Conservation (phyloP, 148 eudicot genomes). For the Amaranthus cruentus region DNA sequence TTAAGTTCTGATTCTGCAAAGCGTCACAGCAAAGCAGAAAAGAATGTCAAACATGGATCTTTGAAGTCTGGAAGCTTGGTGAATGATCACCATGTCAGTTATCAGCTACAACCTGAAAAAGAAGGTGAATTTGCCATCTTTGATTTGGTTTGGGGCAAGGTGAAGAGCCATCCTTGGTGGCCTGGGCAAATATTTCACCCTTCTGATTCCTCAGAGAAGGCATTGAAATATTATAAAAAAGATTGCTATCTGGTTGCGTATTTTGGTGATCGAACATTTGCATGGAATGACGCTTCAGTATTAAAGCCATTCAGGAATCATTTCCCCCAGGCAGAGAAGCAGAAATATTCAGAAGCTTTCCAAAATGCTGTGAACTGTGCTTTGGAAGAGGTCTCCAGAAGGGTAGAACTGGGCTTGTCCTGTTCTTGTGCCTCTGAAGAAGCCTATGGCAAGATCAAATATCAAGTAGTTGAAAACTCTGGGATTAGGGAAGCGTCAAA, state of each 20-base stretch:
- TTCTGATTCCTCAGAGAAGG: slow-evolving; percentile 84
- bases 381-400: slow-evolving; percentile 74
- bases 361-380: slow-evolving; percentile 77
- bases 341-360: slow-evolving; percentile 65
- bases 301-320: slow-evolving; percentile 66
- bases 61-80: slow-evolving; percentile 25
- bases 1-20: slow-evolving; percentile 24
- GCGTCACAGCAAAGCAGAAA: slow-evolving; percentile 27
- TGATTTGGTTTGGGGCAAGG: slow-evolving; percentile 93
- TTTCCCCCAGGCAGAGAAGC: slow-evolving; percentile 74
- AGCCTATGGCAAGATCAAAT: slow-evolving; percentile 42
- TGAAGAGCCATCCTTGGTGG: slow-evolving; percentile 98
- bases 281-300: slow-evolving; percentile 77
- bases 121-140: slow-evolving; percentile 52
- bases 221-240: slow-evolving; percentile 61
- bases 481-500: slow-evolving; percentile 66
- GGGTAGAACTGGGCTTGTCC: slow-evolving; percentile 70
- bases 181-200: slow-evolving; percentile 90
- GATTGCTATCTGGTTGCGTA: slow-evolving; percentile 86
- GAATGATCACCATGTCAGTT: slow-evolving; percentile 34
- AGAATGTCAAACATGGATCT: slow-evolving; percentile 24
- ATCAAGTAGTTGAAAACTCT: slow-evolving; percentile 63
- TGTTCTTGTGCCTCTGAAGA: slow-evolving; percentile 72
- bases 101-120: slow-evolving; percentile 52
- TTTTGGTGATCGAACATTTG: slow-evolving; percentile 85